Conservation (phyloP, 1,139 yeast genomes). For the Sugiyamaella novakii region DNA sequence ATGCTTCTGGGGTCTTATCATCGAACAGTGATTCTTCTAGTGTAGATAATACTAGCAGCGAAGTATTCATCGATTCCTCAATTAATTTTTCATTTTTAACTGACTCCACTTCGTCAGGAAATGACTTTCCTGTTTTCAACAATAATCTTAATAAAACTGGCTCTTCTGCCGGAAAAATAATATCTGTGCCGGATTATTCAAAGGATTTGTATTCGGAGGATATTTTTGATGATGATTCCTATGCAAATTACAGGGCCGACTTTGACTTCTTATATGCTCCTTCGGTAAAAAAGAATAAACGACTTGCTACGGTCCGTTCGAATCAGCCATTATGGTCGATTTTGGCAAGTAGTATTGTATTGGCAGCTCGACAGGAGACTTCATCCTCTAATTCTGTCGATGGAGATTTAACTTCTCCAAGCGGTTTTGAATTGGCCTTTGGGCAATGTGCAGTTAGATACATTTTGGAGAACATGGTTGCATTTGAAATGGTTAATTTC, state of each 20-base stretch:
- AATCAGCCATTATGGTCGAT: slow-evolving; percentile 44
- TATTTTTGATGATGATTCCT: slow-evolving; percentile 4
- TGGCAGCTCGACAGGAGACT: slow-evolving; percentile 42
- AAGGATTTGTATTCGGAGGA: slow-evolving; percentile 10
- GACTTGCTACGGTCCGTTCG: slow-evolving; percentile 35
- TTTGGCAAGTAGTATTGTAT: slow-evolving; percentile 42
- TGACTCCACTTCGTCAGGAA: slow-evolving; percentile 6
- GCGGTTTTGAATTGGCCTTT: slow-evolving; percentile 10
- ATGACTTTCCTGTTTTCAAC: slow-evolving; percentile 8
- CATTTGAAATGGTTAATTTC: slow-evolving; percentile 36
- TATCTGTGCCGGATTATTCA: slow-evolving; percentile 18
- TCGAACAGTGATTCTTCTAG: slow-evolving; percentile 15
- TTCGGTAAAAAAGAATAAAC: slow-evolving; percentile 32
- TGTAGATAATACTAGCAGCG: slow-evolving; percentile 16
- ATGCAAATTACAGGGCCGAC: slow-evolving; percentile 19
- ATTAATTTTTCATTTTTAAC: slow-evolving; percentile 7
- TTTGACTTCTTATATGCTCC: slow-evolving; percentile 31
- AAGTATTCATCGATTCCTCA: slow-evolving; percentile 16
- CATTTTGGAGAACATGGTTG: slow-evolving; percentile 40
- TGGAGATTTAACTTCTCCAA: slow-evolving; percentile 14
- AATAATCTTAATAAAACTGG: background rate
- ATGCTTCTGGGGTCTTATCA: slow-evolving; percentile 13
- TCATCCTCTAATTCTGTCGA: slow-evolving; percentile 12
- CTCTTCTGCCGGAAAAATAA: slow-evolving; percentile 10
- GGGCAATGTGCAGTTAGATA: slow-evolving; percentile 36